Percentiles rank a stretch among this genome's conserved stretches.
phyloP scores from a whole-genome alignment of 768 basidiomycete species.

The Xerocomus brunneocitrinus region DNA sequence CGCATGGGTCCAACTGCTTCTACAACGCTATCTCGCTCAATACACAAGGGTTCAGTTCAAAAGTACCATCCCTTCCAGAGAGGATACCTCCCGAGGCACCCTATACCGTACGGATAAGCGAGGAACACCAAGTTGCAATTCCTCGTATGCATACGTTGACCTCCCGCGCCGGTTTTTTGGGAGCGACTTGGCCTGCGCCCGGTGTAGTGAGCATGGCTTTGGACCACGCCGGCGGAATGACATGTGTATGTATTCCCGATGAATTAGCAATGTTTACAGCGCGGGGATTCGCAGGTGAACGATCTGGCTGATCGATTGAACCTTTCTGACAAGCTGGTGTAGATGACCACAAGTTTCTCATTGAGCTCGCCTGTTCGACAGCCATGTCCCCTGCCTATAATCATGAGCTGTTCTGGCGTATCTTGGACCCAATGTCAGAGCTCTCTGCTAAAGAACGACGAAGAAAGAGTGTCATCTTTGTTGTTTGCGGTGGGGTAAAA shows the following conservation, averaged over 20 bases:
- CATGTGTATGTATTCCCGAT: too few relatives aligned
- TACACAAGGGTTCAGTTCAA: too few relatives aligned
- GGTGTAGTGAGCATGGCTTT: conserved; percentile 64
- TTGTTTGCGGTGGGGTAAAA: conserved; percentile 52
- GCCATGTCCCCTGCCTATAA: conserved; percentile 66
- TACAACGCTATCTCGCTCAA: too few relatives aligned
- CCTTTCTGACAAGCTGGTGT: neutral
- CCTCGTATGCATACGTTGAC: conserved; percentile 55
- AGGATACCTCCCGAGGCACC: conserved; percentile 25
- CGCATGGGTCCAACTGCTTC: too few relatives aligned
- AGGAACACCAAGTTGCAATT: conserved; percentile 44
- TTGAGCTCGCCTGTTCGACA: conserved; percentile 71
- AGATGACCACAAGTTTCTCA: conserved; percentile 75
- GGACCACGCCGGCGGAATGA: conserved; percentile 51
- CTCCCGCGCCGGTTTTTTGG: conserved; percentile 67
- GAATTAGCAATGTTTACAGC: conserved; percentile 48
- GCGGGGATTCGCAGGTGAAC: conserved; percentile 53
- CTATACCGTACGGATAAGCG: conserved; percentile 40
- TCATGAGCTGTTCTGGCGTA: conserved; percentile 46
- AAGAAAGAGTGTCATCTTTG: conserved; percentile 15
- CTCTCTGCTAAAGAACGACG: conserved; percentile 21
- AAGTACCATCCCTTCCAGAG: conserved; percentile 22
- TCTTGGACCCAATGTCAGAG: conserved; percentile 7
- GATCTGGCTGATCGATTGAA: neutral
- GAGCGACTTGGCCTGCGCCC: conserved; percentile 61